Evolutionary conservation across 257 asterid genomes (phyloP).

Genomic region (Henckelia pumila): DNA sequence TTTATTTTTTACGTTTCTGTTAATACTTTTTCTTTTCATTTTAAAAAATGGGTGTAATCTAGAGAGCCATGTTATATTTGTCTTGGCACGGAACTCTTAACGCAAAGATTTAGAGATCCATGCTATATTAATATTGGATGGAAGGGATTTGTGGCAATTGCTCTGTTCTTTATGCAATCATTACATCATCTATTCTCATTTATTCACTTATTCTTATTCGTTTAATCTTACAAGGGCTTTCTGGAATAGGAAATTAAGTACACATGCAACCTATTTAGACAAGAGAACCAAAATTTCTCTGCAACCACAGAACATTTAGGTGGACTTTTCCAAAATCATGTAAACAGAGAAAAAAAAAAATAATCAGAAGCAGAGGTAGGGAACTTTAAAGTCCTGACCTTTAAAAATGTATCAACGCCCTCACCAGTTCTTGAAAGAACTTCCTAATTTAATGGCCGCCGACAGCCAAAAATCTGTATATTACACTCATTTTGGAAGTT

Average conservation of each 20-base stretch:
- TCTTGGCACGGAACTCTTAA: not conserved
- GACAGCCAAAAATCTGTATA: not conserved
- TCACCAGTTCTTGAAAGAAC: slow-evolving; percentile 1
- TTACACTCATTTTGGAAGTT: slow-evolving; percentile 17
- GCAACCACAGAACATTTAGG: not conserved
- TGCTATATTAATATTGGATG: too few relatives aligned
- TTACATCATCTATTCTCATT: too few relatives aligned
- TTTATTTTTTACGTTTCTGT: too few relatives aligned
- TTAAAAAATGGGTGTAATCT: not conserved
- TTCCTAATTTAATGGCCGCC: not conserved
- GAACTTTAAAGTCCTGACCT: slow-evolving; percentile 21
- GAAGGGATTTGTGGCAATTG: too few relatives aligned
- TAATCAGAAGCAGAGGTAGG: not conserved
- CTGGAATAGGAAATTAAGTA: not conserved
- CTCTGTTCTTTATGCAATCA: too few relatives aligned
- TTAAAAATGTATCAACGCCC: slow-evolving; percentile 12
- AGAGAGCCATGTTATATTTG: not conserved
- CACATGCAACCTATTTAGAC: not conserved
- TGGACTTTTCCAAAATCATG: not conserved
- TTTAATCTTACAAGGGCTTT: too few relatives aligned
- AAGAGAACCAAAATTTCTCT: not conserved
- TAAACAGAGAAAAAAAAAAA: too few relatives aligned
- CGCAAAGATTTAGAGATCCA: not conserved
- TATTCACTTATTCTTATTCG: too few relatives aligned
- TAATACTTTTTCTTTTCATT: too few relatives aligned